Evolutionary conservation across 78 protist genomes (phyloP), one percentile per base, ranked within the genome.

Genomic region (Dictyostelium firmibasis): DNA sequence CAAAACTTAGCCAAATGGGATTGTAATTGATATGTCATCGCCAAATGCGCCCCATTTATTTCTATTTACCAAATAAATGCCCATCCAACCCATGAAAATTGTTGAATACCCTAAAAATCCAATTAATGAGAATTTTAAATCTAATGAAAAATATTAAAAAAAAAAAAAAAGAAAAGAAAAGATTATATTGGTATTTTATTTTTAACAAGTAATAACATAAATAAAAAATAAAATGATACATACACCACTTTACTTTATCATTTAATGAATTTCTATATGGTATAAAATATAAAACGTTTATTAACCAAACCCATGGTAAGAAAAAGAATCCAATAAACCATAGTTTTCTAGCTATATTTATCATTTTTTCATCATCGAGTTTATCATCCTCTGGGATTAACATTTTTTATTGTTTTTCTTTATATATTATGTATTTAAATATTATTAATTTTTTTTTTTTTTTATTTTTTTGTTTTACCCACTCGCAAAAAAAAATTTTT

Each of bases 1-100:
- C 31, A 31, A 33, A 64, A 47, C 33, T 64, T 81, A 81, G 53
- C 87, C 94, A 81, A 70, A 89, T n/a, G 94, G 94, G 13, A 89
- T 81, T 1, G 50, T 35, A 50, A 89, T 69, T 29, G 94, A 89
- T 2, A 89, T 64, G 10, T 62, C 36, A 27, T 89, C 94, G 50
- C 94, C 94, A 33, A 60, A 50, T 43, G 69, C 83, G 50, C 94
- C 94, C 94, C 94, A 89, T 35, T 67, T 81, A 35, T 78, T 89
- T 70, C 94, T 67, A 69, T 89, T 78, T 20, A 35, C 57, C 16
- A 89, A 75, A 89, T 81, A 89, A 18, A 89, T 81, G n/a, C 94
- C 94, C 94, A 89, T 89, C 94, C 94, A 89, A 23, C 86, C 50
- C 94, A 89, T 89, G 36, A 89, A 89, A 31, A 89, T 67, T 27